Percentiles rank a stretch among this genome's conserved stretches.
These are phyloP conservation scores for Trichoderma arundinaceum DNA, from an alignment of 2,329 filamentous ascomycete genomes.

Conservation along the genomic window DNA sequence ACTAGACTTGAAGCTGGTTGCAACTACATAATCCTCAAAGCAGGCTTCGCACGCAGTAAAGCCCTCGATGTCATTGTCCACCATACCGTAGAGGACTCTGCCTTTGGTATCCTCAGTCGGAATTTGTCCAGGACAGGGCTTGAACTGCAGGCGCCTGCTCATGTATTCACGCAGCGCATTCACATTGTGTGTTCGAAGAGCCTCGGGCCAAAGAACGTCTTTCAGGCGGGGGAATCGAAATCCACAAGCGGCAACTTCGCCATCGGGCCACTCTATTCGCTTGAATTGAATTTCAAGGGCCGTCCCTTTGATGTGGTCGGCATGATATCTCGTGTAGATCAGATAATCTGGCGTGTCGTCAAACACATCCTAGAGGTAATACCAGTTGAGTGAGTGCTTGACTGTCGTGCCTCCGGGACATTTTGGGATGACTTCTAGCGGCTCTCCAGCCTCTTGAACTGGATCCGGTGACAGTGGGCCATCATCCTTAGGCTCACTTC, in stretches of 20 bases:
- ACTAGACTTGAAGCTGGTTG: conserved; percentile 39
- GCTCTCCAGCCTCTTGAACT: conserved; percentile 32
- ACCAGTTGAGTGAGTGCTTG: conserved; percentile 42
- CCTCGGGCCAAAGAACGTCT: conserved; percentile 44
- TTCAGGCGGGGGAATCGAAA: conserved; percentile 40
- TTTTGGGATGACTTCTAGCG: conserved; percentile 36
- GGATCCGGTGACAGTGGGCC: neutral
- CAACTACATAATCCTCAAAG: conserved; percentile 43
- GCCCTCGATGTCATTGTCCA: conserved; percentile 39
- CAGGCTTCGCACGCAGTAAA: conserved; percentile 49
- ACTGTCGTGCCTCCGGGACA: conserved; percentile 40
- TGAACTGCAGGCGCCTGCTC: conserved; percentile 37
- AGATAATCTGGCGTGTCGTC: conserved; percentile 37
- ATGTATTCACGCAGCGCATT: conserved; percentile 40
- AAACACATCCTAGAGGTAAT: conserved; percentile 37
- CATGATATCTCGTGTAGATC: conserved; percentile 51
- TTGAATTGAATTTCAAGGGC: conserved; percentile 39
- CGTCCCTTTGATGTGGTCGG: conserved; percentile 45
- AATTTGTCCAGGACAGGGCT: conserved; percentile 41
- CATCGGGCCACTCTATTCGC: conserved; percentile 37
- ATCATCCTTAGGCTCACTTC: neutral
- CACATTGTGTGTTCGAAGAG: conserved; percentile 38
- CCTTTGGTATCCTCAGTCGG: conserved; percentile 34
- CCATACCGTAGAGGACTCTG: conserved; percentile 43
- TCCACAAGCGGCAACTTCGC: conserved; percentile 18